Percentiles rank a stretch among this genome's conserved stretches.
Conservation (phyloP, 176 grass and related monocot species). For the Lolium perenne region DNA sequence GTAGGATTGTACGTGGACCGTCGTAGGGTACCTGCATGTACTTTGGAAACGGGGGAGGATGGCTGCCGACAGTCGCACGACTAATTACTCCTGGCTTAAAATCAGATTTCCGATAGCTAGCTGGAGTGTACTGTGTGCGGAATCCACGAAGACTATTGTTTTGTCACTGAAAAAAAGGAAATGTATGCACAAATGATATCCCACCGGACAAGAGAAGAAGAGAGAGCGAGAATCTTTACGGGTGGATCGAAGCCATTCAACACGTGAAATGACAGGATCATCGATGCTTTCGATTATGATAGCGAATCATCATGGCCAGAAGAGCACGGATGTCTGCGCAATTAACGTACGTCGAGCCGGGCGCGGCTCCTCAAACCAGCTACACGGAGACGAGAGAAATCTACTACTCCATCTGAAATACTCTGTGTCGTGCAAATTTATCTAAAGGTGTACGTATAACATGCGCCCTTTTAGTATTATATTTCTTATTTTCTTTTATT, state of each 20-base stretch:
- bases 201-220: background rate
- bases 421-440: too few species aligned
- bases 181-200: background rate
- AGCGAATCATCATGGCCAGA: background rate
- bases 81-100: too few species aligned
- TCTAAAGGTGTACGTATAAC: too few species aligned
- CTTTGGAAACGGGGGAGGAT: background rate
- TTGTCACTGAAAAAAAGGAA: background rate
- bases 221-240: conserved; percentile 39
- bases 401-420: too few species aligned
- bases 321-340: background rate
- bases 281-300: background rate
- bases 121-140: background rate
- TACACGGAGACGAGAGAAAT: too few species aligned
- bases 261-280: conserved; percentile 45
- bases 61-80: too few species aligned
- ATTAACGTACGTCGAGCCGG: too few species aligned
- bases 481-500: too few species aligned
- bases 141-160: too few species aligned
- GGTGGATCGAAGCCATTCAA: conserved; percentile 22
- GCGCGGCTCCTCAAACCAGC: too few species aligned
- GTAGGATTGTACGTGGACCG: too few species aligned
- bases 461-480: too few species aligned
- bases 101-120: background rate
- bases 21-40: background rate